Percentiles rank a stretch among this genome's conserved stretches.
These are phyloP conservation scores for Centrapalus pauciflorus DNA, from an alignment of 129 eudicot species.

Conservation along the genomic window DNA sequence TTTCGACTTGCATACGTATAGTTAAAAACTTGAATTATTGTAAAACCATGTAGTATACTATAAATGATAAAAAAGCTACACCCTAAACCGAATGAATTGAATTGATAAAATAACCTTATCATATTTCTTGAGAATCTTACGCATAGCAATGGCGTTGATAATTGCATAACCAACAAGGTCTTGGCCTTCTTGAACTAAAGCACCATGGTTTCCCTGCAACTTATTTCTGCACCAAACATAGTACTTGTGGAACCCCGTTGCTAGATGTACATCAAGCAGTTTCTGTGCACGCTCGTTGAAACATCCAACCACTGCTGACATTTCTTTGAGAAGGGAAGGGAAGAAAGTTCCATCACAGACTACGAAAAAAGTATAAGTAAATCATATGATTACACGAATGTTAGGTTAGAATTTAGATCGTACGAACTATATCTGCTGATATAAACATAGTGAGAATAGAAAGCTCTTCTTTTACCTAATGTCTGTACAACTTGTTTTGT, in stretches of 20 bases:
- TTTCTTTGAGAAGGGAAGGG: slow-evolving; percentile 76
- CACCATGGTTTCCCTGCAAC: slow-evolving; percentile 48
- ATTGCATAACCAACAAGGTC: slow-evolving; percentile 81
- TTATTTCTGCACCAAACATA: slow-evolving; percentile 55
- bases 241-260: slow-evolving; percentile 72
- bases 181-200: slow-evolving; percentile 63
- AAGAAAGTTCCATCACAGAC: slow-evolving; percentile 92
- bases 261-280: slow-evolving; percentile 74
- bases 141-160: slow-evolving; percentile 77
- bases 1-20: too few species aligned
- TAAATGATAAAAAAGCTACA: not conserved
- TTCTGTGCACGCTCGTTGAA: slow-evolving; percentile 69
- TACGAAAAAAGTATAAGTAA: slow-evolving; percentile 24
- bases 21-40: too few species aligned
- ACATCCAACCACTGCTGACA: slow-evolving; percentile 78
- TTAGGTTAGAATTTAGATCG: not conserved
- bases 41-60: too few species aligned
- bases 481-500: too few species aligned
- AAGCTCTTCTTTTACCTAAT: too few species aligned
- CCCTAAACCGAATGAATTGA: not conserved
- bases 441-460: too few species aligned
- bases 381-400: not conserved
- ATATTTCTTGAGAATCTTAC: slow-evolving; percentile 88
- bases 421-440: not conserved
- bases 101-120: slow-evolving; percentile 60